A percentile compares a stretch with the other conserved stretches of the same genome.
Conservation (phyloP, 2,329 filamentous ascomycete species). For the Botrytis galanthina region DNA sequence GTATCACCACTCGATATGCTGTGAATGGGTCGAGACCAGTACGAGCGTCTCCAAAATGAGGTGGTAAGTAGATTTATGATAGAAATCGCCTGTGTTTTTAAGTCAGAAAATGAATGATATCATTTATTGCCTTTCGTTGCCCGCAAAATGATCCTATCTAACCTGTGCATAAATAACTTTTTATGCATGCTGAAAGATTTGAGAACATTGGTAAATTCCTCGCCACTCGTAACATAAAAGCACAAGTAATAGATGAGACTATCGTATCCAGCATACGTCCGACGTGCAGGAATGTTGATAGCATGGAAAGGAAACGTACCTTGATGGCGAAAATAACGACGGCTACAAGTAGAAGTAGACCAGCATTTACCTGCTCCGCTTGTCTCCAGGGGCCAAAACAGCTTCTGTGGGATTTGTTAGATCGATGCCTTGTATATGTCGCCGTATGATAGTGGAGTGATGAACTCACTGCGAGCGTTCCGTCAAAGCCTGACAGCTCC, state of each 20-base stretch:
- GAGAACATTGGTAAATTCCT: background rate
- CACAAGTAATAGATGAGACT: background rate
- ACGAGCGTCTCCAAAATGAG: constrained; percentile 29
- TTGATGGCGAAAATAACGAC: constrained; percentile 54
- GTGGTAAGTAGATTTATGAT: constrained; percentile 34
- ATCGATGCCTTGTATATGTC: background rate
- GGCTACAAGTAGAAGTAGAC: constrained; percentile 54
- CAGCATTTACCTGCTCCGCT: constrained; percentile 52
- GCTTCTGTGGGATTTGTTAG: constrained; percentile 28
- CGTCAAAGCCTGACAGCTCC: constrained; percentile 22
- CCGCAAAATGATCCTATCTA: background rate
- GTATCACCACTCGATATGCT: constrained; percentile 17
- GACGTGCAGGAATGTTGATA: background rate
- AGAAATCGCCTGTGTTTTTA: constrained; percentile 27
- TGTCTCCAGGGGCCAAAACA: constrained; percentile 58
- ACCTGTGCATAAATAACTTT: background rate
- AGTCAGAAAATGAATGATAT: constrained; percentile 4
- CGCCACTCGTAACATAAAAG: background rate
- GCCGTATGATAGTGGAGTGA: background rate
- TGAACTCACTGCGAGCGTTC: constrained; percentile 15
- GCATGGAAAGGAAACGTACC: constrained; percentile 41
- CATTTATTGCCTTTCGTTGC: background rate
- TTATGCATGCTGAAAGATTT: background rate
- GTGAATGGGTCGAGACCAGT: constrained; percentile 26
- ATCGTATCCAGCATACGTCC: background rate